These are phyloP conservation scores for Yamadazyma atmosphaerica DNA, from an alignment of 1,139 yeast species.

Conservation along the genomic window DNA sequence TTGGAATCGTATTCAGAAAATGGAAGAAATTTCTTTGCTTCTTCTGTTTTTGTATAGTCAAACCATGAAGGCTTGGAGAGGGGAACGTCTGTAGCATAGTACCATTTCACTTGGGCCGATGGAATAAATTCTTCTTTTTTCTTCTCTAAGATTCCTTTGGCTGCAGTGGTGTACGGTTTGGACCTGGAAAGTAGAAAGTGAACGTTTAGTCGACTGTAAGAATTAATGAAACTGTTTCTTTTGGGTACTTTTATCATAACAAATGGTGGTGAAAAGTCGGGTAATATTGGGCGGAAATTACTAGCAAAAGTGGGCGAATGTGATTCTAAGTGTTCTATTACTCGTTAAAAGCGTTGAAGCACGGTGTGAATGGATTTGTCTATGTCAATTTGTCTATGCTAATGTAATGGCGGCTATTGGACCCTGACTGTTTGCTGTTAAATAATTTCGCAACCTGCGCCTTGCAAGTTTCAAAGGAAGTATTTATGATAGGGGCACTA, in stretches of 20 bases:
- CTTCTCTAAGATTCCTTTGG: constrained; percentile 10
- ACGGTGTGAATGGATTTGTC: no score
- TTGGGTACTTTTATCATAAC: constrained; percentile 1
- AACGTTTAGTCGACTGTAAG: constrained; percentile 7
- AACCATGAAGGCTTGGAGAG: constrained; percentile 62
- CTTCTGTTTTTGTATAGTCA: constrained; percentile 44
- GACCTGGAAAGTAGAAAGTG: constrained; percentile 5
- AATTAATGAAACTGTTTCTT: neutral
- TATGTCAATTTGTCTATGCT: no score
- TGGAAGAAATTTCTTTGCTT: constrained; percentile 66
- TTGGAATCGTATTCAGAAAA: constrained; percentile 66
- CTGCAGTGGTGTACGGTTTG: constrained; percentile 15
- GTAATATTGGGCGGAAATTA: no score
- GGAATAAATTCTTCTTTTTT: constrained; percentile 13
- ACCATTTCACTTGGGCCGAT: constrained; percentile 52
- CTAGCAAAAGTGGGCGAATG: no score
- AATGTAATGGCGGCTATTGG: no score
- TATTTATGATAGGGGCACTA: no score
- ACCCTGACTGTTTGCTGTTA: no score
- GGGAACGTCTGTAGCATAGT: constrained; percentile 81
- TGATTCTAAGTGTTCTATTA: no score
- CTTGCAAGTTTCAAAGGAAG: no score
- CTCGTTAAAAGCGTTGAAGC: no score
- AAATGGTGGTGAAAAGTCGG: no score
- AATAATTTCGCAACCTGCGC: no score